Evolutionary conservation across 2,329 filamentous ascomycete species (phyloP), one percentile per base, ranked within the genome.

Genomic region (Pseudocercospora eumusae): DNA sequence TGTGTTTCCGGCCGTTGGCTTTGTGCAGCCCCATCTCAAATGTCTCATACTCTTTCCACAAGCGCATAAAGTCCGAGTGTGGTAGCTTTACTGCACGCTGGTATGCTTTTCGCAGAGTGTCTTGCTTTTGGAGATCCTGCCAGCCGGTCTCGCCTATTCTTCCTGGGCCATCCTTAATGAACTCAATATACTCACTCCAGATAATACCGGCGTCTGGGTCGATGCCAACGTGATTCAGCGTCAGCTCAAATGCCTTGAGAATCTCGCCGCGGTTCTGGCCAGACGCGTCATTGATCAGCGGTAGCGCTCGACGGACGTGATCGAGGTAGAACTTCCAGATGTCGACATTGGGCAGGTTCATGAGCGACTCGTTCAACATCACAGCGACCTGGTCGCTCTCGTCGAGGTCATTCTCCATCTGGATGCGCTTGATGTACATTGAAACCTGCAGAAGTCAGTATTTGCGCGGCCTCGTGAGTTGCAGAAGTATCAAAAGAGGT

Each of bases 41-140:
- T 68, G 91, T 88, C 75, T 98, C 93, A 73, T 99, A 99, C 73
- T 99, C 93, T 75, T 96, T 96, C 96, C 95, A 99, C 13, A 99
- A 80, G 57, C 84, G 85, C 71, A 93, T 91, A 54, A 96, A 86
- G 31, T 89, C 89, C 59, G 88, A 86, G 66, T 92, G 96, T 4
- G 96, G 96, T 42, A 97, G 86, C 67, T 86, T 88, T 61, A 97
- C 91, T 13, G 93, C 93, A 57, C 89, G 89, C 71, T 97, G 93
- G 75, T 97, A 99, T 0, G 91, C 90, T 75, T 96, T 96, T 63
- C 95, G 88, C 56, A 99, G 79, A 69, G 90, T 83, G 71, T 99
- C 95, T 89, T 96, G 96, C 82, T 99, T 99, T 74, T 98, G 95
- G 77, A 93, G 90, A 73, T 98, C 95, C 76, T 98, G 93, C 96